Percentiles rank a stretch among this genome's conserved stretches.
Conservation (phyloP, 139 green algal species). For the Astrephomene gubernaculifera region DNA sequence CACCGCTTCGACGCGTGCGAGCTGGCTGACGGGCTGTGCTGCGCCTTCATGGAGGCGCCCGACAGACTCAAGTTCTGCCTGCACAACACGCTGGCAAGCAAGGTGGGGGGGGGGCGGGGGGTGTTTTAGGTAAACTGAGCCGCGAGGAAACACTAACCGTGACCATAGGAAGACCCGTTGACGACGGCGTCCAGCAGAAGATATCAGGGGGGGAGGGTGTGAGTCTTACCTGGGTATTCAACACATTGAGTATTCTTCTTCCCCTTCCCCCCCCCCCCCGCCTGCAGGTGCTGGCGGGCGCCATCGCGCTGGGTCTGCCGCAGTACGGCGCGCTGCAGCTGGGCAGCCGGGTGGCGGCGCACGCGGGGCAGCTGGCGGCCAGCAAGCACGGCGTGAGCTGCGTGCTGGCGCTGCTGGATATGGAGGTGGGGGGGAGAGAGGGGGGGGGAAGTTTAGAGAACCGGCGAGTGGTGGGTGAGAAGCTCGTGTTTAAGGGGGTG, state of each 20-base stretch:
- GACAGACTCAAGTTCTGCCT: conserved; percentile 24
- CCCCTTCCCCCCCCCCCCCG: neutral
- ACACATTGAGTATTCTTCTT: neutral
- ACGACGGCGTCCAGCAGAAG: neutral
- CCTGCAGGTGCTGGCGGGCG: conserved; percentile 29
- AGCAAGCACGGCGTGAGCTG: conserved; percentile 20
- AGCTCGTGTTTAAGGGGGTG: no score
- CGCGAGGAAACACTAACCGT: no score
- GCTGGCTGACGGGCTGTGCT: conserved; percentile 50
- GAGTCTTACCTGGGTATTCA: neutral
- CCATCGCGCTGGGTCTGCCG: conserved; percentile 43
- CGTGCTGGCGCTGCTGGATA: conserved; percentile 35
- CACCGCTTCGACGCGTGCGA: conserved; percentile 28
- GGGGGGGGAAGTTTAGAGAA: neutral
- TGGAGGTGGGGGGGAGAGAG: conserved; percentile 39
- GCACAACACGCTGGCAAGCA: conserved; percentile 24
- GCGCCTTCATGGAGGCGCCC: conserved; percentile 20
- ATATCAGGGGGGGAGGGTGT: neutral
- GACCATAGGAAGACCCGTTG: neutral
- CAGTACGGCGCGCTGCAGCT: conserved; percentile 47
- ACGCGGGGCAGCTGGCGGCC: conserved; percentile 11
- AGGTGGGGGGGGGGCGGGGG: neutral
- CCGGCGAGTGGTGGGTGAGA: neutral
- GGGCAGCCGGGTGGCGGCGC: conserved; percentile 8
- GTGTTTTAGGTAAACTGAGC: no score